Base-by-base conservation (phyloP, 345 rosid species). In the Lumnitzera racemosa region DNA sequence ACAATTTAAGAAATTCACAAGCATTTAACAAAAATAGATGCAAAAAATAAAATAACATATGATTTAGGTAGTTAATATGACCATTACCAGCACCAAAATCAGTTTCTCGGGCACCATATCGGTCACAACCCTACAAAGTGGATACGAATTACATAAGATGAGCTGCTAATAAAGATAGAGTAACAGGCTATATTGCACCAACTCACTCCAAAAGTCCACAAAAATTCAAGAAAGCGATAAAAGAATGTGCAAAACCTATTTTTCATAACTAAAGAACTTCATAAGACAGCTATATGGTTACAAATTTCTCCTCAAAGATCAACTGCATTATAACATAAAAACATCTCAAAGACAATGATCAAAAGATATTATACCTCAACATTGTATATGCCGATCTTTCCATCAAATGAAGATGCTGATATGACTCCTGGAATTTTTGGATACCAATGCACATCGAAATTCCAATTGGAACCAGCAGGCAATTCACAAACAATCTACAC, bases 401-500 rank as follows among this genome's bases (percentile, higher is more conserved):
- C 96, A 72, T 95, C 99, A 81, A 88, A 95, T 24, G 99, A 90
- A 59, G 97, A 95, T 63, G 99, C 91, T 67, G 97, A 80, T 70
- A 95, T 86, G 50, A 95, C 87, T 74, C 99, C 99, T 8, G 96
- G 98, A 57, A 95, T 86, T 78, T 77, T 84, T 43, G 98, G 80
- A 76, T 88, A 95, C 99, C 99, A 95, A 62, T 95, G 99, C 54
- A 95, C 83, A 74, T 95, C 99, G 65, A 95, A 95, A 74, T 88
- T 95, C 99, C 98, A 88, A 77, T 90, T 95, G 75, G 87, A 77
- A 47, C 98, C 96, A 57, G 96, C 92, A 47, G 96, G 98, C 74
- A 95, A 73, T 73, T 95, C 99, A 66, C 83, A 75, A 47, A 83
- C 91, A 72, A 90, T 87, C 99, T 95, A 79, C 53, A 56, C 51